A percentile compares a stretch with the other conserved stretches of the same genome.
These are phyloP conservation scores for Areca catechu DNA, from an alignment of 176 grass and related monocot species.

Conservation along the genomic window DNA sequence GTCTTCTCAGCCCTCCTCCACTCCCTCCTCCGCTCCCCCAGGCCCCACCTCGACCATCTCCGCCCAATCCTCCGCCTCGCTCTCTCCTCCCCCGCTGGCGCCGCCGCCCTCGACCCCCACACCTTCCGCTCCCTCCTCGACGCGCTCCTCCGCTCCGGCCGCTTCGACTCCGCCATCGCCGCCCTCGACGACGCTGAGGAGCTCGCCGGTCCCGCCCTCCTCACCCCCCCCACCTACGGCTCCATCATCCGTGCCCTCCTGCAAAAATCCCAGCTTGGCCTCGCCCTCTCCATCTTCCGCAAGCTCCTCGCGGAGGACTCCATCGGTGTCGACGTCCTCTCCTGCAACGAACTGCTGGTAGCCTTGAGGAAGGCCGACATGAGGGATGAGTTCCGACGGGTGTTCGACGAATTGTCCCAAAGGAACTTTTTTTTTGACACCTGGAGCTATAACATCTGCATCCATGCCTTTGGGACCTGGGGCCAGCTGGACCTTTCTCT, in stretches of 20 bases:
- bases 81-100: slow-evolving; percentile 14
- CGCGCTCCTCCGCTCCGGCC: slow-evolving; percentile 30
- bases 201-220: slow-evolving; percentile 1
- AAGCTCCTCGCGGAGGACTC: slow-evolving; percentile 31
- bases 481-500: slow-evolving; percentile 41
- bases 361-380: slow-evolving; percentile 37
- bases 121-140: slow-evolving; percentile 34
- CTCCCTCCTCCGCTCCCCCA: slow-evolving; percentile 27
- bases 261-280: slow-evolving; percentile 18
- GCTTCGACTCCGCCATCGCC: slow-evolving; percentile 49
- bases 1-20: slow-evolving; percentile 40
- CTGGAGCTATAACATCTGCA: slow-evolving; percentile 72
- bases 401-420: slow-evolving; percentile 67
- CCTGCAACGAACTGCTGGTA: slow-evolving; percentile 42
- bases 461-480: slow-evolving; percentile 71
- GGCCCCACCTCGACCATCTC: slow-evolving; percentile 42
- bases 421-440: slow-evolving; percentile 44
- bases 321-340: slow-evolving; percentile 26
- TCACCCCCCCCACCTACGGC: slow-evolving; percentile 8
- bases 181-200: slow-evolving; percentile 40
- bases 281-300: slow-evolving; percentile 38
- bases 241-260: slow-evolving; percentile 19
- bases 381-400: slow-evolving; percentile 43
- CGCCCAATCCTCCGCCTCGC: slow-evolving; percentile 27
- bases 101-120: slow-evolving; percentile 35